These are phyloP conservation scores for Fabrea salina DNA, from an alignment of 169 alveolate species.

Conservation along the genomic window DNA sequence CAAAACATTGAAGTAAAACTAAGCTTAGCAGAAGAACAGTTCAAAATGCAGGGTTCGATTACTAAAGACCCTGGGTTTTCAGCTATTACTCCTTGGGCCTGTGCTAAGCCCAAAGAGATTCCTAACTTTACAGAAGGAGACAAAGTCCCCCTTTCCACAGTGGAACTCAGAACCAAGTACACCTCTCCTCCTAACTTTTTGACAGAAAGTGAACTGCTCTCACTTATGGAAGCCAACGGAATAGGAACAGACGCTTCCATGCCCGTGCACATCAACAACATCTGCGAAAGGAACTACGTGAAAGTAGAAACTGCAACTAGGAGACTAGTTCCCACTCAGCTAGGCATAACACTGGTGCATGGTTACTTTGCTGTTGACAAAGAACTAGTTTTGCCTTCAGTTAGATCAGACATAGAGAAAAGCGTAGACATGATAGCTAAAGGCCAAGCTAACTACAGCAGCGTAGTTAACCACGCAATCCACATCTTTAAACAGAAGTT, in stretches of 20 bases:
- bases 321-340: conserved; percentile 90
- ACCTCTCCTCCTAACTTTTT: conserved; percentile 95
- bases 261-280: conserved; percentile 97
- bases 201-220: conserved; percentile 94
- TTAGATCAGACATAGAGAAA: conserved; percentile 92
- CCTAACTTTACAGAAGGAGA: conserved; percentile 60
- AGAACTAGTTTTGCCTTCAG: conserved; percentile 88
- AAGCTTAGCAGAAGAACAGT: conserved; percentile 74
- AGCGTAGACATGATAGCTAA: conserved; percentile 87
- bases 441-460: conserved; percentile 82
- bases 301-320: conserved; percentile 81
- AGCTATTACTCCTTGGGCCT: conserved; percentile 65
- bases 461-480: conserved; percentile 82
- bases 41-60: conserved; percentile 68
- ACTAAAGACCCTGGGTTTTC: conserved; percentile 84
- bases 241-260: conserved; percentile 99
- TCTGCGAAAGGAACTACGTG: conserved; percentile 95
- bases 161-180: conserved; percentile 43
- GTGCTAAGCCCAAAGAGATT: conserved; percentile 44
- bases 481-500: conserved; percentile 85
- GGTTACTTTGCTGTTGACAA: conserved; percentile 89
- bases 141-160: conserved; percentile 39
- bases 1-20: conserved; percentile 66
- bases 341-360: conserved; percentile 90
- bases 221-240: conserved; percentile 94